Conservation (phyloP, 2,329 filamentous ascomycete genomes). For the Tolypocladium pustulatum region DNA sequence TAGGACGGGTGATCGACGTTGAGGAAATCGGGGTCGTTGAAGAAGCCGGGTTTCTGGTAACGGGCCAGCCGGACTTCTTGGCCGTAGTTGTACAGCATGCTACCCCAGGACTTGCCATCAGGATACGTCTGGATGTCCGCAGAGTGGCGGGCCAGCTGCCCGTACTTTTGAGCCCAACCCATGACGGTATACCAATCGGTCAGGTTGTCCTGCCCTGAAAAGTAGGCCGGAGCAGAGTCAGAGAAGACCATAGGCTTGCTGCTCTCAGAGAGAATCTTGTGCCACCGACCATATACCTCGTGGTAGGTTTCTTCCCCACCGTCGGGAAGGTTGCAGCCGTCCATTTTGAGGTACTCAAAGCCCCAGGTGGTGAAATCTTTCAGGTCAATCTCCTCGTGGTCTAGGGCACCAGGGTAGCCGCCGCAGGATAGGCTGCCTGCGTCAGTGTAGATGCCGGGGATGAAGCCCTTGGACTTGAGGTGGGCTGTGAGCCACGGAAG, state of each 20-base stretch:
- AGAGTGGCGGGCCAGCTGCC: conserved; percentile 33
- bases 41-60: conserved; percentile 24
- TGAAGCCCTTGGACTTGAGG: conserved; percentile 26
- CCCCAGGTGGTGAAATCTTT: conserved; percentile 26
- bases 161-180: conserved; percentile 28
- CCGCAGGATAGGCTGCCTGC: conserved; percentile 32
- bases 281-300: conserved; percentile 30
- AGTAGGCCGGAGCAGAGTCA: conserved; percentile 34
- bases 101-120: conserved; percentile 32
- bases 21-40: conserved; percentile 27
- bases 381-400: conserved; percentile 29
- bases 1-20: conserved; percentile 23
- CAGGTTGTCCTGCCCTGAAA: conserved; percentile 21
- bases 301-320: conserved; percentile 10
- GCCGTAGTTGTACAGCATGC: conserved; percentile 36
- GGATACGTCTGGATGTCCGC: conserved; percentile 29
- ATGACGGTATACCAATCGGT: conserved; percentile 35
- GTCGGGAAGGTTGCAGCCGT: conserved; percentile 27
- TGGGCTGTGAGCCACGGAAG: conserved; percentile 29
- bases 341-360: conserved; percentile 27
- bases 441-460: conserved; percentile 35
- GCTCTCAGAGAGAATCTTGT: conserved; percentile 24
- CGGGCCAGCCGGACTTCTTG: conserved; percentile 30
- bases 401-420: conserved; percentile 28
- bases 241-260: conserved; percentile 29